Percentiles rank a stretch among this genome's conserved stretches.
phyloP scores from a whole-genome alignment of 2,329 filamentous ascomycete genomes.

The Claviceps sorghi region DNA sequence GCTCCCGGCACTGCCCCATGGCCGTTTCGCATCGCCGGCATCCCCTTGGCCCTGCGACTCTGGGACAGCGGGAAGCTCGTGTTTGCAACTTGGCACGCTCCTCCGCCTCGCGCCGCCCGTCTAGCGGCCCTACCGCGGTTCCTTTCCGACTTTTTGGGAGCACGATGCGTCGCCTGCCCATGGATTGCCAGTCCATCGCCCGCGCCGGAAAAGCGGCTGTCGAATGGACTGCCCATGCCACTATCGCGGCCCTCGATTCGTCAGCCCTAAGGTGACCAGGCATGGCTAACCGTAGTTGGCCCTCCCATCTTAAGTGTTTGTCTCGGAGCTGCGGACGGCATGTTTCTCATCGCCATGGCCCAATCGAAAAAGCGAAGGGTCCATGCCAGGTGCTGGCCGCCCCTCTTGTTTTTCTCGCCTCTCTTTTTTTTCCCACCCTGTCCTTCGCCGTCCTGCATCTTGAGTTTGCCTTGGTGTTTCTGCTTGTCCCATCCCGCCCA shows the following conservation, averaged over 20 bases:
- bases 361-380: not conserved
- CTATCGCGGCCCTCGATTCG: slow-evolving; percentile 2
- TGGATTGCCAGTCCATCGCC: not conserved
- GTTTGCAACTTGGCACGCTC: not conserved
- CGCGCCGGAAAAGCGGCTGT: slow-evolving; percentile 1
- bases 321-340: not conserved
- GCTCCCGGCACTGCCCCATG: not conserved
- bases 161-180: not conserved
- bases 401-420: not conserved
- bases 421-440: not conserved
- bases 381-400: not conserved
- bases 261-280: slow-evolving; percentile 6
- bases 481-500: not conserved
- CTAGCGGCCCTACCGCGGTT: not conserved
- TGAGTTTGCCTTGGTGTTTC: not conserved
- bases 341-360: not conserved
- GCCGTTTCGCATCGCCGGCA: not conserved
- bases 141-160: not conserved
- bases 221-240: not conserved
- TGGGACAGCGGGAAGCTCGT: slow-evolving; percentile 2
- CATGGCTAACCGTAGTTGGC: slow-evolving; percentile 2
- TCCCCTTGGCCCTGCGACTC: not conserved
- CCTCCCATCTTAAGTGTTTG: not conserved
- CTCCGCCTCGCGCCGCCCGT: not conserved
- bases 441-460: not conserved